phyloP scores from a whole-genome alignment of 1,139 yeast genomes.

The Pneumocystis carinii region DNA sequence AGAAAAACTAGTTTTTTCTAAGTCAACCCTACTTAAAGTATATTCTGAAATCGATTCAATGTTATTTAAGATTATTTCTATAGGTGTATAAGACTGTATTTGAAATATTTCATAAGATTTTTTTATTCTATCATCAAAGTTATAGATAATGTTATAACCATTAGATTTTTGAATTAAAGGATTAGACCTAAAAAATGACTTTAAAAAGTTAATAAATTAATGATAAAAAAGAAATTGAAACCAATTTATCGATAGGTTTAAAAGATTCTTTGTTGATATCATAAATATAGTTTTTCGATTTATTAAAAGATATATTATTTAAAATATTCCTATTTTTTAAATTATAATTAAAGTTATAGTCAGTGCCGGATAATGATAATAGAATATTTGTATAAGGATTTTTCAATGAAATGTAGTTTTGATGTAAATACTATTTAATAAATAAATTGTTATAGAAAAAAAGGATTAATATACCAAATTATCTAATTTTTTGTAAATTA shows the following conservation, averaged over 20 bases:
- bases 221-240: neutral
- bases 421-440: neutral
- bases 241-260: neutral
- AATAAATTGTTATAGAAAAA: neutral
- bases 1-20: neutral
- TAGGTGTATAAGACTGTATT: neutral
- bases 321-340: neutral
- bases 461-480: neutral
- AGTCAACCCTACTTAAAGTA: neutral
- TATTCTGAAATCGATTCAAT: neutral
- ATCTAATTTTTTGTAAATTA: neutral
- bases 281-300: neutral
- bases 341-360: neutral
- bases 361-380: neutral
- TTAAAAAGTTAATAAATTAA: neutral
- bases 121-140: neutral
- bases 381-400: neutral
- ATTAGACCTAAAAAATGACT: neutral
- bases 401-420: neutral
- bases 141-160: neutral
- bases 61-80: neutral
- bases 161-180: neutral
- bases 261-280: neutral
- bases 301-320: neutral
- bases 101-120: neutral